phyloP scores from a whole-genome alignment of 2,329 filamentous ascomycete genomes.

The Penicillium italicum region DNA sequence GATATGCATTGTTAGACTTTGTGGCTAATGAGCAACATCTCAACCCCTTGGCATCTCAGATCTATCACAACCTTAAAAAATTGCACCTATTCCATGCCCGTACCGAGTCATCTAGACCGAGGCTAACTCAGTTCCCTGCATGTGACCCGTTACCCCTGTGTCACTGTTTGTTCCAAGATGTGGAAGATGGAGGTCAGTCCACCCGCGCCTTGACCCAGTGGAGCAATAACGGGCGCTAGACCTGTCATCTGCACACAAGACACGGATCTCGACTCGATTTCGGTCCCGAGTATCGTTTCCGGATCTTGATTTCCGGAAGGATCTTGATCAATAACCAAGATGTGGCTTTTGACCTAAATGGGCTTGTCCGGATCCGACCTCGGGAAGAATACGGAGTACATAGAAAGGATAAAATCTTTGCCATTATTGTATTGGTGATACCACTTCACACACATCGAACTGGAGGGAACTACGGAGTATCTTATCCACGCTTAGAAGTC shows the following conservation, averaged over 20 bases:
- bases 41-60: not conserved
- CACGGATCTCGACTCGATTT: conserved; percentile 10
- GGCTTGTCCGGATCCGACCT: not conserved
- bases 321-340: conserved; percentile 7
- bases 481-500: too few relatives aligned
- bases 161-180: not conserved
- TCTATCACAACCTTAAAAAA: not conserved
- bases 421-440: not conserved
- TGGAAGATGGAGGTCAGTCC: conserved; percentile 9
- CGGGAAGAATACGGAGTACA: too few relatives aligned
- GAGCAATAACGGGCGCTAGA: conserved; percentile 6
- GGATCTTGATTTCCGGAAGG: conserved; percentile 10
- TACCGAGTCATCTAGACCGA: not conserved
- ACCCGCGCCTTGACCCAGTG: conserved; percentile 12
- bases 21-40: not conserved
- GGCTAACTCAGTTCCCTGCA: conserved; percentile 2
- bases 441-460: not conserved
- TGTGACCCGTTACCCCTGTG: conserved; percentile 9
- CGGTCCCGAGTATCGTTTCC: conserved; percentile 12
- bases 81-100: not conserved
- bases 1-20: not conserved
- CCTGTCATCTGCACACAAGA: conserved; percentile 3
- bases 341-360: not conserved
- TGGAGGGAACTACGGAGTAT: too few relatives aligned
- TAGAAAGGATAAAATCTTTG: not conserved